Percentiles rank a stretch among this genome's conserved stretches.
Evolutionary conservation across 257 asterid genomes (phyloP).

Genomic region (Linderniella brevidens): DNA sequence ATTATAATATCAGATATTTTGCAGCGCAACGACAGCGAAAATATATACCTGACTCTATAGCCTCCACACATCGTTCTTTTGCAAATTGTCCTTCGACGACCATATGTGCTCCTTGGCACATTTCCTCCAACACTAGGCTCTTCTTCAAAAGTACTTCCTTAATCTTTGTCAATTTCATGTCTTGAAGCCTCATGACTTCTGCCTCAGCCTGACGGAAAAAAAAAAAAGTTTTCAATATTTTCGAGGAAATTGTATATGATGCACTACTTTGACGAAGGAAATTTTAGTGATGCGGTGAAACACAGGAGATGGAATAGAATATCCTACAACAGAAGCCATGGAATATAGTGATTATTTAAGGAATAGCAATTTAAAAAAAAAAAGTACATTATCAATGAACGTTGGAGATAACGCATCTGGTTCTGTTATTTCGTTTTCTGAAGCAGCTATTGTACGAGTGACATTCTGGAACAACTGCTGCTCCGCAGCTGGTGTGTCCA

Average conservation of each 20-base stretch:
- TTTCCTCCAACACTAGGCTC: conserved; percentile 44
- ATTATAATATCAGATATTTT: not conserved
- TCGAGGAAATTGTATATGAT: no score
- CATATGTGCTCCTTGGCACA: conserved; percentile 60
- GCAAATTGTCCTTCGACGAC: conserved; percentile 32
- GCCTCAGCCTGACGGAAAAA: conserved; percentile 50
- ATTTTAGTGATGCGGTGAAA: not conserved
- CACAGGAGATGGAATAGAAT: not conserved
- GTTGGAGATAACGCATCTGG: conserved; percentile 46
- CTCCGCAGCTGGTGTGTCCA: conserved; percentile 74
- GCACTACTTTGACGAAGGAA: no score
- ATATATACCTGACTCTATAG: conserved; percentile 54
- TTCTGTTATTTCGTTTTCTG: conserved; percentile 57
- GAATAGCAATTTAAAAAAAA: not conserved
- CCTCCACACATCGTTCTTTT: conserved; percentile 28
- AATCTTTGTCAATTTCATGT: conserved; percentile 53
- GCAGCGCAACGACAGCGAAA: not conserved
- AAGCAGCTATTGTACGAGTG: conserved; percentile 43
- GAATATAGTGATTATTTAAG: not conserved
- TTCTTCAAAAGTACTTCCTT: conserved; percentile 69
- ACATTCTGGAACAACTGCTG: conserved; percentile 50
- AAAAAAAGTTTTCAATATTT: no score
- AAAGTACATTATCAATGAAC: conserved; percentile 34
- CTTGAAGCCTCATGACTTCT: conserved; percentile 58
- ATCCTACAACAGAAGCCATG: not conserved